Base-by-base conservation (phyloP, 768 basidiomycete genomes). In the Cystobasidium ongulense region DNA sequence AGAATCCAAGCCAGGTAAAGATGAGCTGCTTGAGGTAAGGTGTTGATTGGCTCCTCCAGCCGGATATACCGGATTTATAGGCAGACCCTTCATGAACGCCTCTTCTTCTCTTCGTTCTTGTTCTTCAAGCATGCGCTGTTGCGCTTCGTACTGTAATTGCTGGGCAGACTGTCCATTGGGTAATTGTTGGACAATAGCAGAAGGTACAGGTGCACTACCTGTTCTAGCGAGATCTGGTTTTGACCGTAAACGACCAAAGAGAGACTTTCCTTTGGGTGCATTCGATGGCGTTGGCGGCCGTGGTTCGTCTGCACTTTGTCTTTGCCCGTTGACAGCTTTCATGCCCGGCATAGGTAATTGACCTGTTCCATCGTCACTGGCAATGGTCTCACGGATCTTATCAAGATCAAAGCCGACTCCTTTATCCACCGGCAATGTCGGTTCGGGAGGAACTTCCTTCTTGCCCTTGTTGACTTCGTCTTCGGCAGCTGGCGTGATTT, bases 311-410 rank as follows among this genome's bases (percentile, higher is more conserved):
- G 57, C 57, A 61, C 57, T 61, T 23, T 38, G 57, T 15, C 31
- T 31, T 27, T 27, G 57, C 3, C 57, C 57, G 18, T 4, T 33
- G 7, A 23, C 57, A 23, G 27, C 7, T 11, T 38, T 43, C 29
- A 35, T 35, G 27, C 15, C 25, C 23, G 65, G 46, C 39, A 33
- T n/a, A 7, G 46, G 39, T 7, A 71, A 29, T 31, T 71, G 68
- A n/a, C 52, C 68, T 5, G 52, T 38, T 13, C 52, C 54, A 36
- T 71, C 52, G 35, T 59, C 68, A 25, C 76, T 72, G 0, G 77
- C 75, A 36, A 78, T 76, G 29, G 76, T 74, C 27, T 70, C 74
- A 27, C 77, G 76, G 2, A 78, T 68, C 33, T 76, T 72, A 11
- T 57, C 67, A 61, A 78, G 59, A 72, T 78, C 57, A 72, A 77